Conservation (phyloP, 2,329 filamentous ascomycete genomes). For the Hypoxylon sp. region DNA sequence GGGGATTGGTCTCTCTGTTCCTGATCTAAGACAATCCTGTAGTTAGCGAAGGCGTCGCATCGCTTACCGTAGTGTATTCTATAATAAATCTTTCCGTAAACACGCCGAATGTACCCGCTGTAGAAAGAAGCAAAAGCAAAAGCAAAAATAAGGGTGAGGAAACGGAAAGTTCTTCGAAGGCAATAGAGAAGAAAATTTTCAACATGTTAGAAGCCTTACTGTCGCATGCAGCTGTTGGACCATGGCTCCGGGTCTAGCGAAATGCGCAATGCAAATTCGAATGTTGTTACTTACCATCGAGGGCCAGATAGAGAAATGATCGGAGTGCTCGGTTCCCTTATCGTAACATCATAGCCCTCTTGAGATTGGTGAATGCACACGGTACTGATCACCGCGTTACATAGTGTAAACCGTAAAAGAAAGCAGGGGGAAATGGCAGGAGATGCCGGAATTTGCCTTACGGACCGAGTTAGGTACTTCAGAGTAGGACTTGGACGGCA, state of each 20-base stretch:
- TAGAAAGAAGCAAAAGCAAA: background rate
- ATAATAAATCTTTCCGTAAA: background rate
- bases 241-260: constrained; percentile 37
- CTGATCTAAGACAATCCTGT: constrained; percentile 8
- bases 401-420: background rate
- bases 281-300: constrained; percentile 1
- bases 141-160: too few relatives aligned
- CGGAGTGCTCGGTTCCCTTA: constrained; percentile 30
- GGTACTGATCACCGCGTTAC: background rate
- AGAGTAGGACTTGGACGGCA: background rate
- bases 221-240: constrained; percentile 28
- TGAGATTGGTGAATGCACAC: background rate
- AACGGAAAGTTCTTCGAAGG: background rate
- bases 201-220: constrained; percentile 22
- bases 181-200: constrained; percentile 17
- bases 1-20: background rate
- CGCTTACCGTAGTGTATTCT: background rate
- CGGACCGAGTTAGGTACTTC: constrained; percentile 1
- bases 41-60: background rate
- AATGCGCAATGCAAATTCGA: constrained; percentile 13
- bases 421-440: background rate
- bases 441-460: background rate
- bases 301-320: constrained; percentile 30
- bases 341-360: constrained; percentile 8
- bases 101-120: background rate